Evolutionary conservation across 441 rosid genomes (phyloP), one percentile per base, ranked within the genome.

Genomic region (Breynia disticha): DNA sequence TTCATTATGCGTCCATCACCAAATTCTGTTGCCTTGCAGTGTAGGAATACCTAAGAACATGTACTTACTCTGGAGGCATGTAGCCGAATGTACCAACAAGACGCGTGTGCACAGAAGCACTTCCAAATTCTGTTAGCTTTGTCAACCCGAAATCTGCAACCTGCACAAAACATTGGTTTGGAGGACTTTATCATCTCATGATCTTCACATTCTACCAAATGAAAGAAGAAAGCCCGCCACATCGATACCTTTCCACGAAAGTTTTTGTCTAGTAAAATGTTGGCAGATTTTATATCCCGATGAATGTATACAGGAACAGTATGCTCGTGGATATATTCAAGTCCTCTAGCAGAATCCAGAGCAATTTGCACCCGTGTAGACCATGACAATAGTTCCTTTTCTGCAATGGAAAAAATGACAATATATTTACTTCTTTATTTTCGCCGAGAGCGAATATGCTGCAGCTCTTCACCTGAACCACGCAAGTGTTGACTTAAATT

Each of bases 41-140:
- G n/a, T 9, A 41, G 44, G 44, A 4, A 15, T 13, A 42, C 57
- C 15, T 44, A 54, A 10, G 28, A 49, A 48, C 15, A 52, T 8
- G 17, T 11, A 55, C 85, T 75, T 80, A 89, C 99, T 93, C 99
- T 1, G 97, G 99, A n/a, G 99, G 86, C 97, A 93, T 93, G 73
- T 89, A 93, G 71, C 99, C 99, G 67, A 93, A 93, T 50, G 99
- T 89, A 19, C 98, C 97, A 71, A 84, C 91, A 46, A 88, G 91
- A 58, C 91, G 79, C 16, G 89, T 78, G n/a, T 77, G 91, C 14
- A 84, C 75, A 0, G 95, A 77, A 55, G 76, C 13, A 63, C 82
- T 72, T 67, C 91, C 97, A 37, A 84, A 88, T 75, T 89, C 96
- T 19, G 90, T 84, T 55, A 93, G 74, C 64, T 86, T 89, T 24